These are phyloP conservation scores for Sporothrix curviconia DNA, from an alignment of 2,329 filamentous ascomycete genomes.

Conservation along the genomic window DNA sequence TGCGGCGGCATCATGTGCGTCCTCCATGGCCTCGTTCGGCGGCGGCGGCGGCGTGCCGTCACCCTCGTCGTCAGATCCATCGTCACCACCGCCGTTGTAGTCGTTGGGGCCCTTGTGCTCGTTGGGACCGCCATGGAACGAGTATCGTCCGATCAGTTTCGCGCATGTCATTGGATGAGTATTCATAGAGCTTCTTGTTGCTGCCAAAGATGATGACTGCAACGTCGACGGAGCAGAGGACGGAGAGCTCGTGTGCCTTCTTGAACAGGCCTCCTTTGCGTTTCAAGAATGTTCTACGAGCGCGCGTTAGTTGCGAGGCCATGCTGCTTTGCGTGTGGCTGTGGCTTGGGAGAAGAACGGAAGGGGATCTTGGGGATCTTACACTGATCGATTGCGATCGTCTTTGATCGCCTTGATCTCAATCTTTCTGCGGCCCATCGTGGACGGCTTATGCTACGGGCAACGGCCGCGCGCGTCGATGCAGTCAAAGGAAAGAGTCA, in stretches of 20 bases:
- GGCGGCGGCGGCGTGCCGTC: constrained; percentile 67
- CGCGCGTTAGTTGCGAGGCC: background rate
- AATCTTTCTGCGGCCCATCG: constrained; percentile 97
- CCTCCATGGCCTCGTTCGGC: constrained; percentile 53
- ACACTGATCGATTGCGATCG: constrained; percentile 96
- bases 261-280: constrained; percentile 98
- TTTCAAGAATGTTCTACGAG: constrained; percentile 93
- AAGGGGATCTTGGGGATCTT: constrained; percentile 35
- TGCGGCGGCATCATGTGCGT: constrained; percentile 64
- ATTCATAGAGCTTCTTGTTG: constrained; percentile 99
- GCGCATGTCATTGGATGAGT: constrained; percentile 88
- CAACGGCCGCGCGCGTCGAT: constrained; percentile 4
- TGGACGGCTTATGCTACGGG: constrained; percentile 21
- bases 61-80: constrained; percentile 69
- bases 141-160: constrained; percentile 81
- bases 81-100: constrained; percentile 82
- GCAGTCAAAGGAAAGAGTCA: too few relatives aligned
- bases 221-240: constrained; percentile 96
- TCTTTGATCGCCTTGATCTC: constrained; percentile 99
- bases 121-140: constrained; percentile 87
- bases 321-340: too few relatives aligned
- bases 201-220: constrained; percentile 97
- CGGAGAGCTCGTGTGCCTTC: constrained; percentile 96
- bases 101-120: constrained; percentile 95
- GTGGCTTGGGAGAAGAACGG: background rate